These are phyloP conservation scores for Coccomyxa subellipsoidea DNA, from an alignment of 163 green algal genomes.

Conservation along the genomic window DNA sequence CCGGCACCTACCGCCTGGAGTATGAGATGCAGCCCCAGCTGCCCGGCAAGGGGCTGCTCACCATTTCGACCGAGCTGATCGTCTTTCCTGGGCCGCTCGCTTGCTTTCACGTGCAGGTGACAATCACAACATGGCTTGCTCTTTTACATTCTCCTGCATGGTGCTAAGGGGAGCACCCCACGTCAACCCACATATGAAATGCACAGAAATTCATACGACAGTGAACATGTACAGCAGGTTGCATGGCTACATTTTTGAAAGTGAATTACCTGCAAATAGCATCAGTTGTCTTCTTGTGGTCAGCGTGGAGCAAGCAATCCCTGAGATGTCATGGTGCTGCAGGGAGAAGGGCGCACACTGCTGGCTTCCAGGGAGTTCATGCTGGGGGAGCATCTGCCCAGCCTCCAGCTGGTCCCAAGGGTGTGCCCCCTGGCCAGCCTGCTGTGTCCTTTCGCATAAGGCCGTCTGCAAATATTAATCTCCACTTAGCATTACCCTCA, in stretches of 20 bases:
- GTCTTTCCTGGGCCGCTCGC: slow-evolving; percentile 36
- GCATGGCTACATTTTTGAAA: too few relatives aligned
- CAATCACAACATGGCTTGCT: not conserved
- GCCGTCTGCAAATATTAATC: too few relatives aligned
- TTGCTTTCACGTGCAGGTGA: slow-evolving; percentile 30
- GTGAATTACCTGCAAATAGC: too few relatives aligned
- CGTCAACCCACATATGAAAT: too few relatives aligned
- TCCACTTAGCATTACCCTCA: too few relatives aligned
- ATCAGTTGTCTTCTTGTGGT: too few relatives aligned
- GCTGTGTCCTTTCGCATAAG: not conserved
- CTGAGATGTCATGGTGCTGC: not conserved
- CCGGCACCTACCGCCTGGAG: slow-evolving; percentile 60
- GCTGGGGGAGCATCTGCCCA: slow-evolving; percentile 57
- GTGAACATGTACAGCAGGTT: too few relatives aligned
- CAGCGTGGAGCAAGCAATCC: too few relatives aligned
- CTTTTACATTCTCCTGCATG: too few relatives aligned
- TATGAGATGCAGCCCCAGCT: slow-evolving; percentile 42
- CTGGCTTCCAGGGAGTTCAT: slow-evolving; percentile 39
- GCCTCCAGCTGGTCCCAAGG: slow-evolving; percentile 45
- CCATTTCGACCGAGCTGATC: slow-evolving; percentile 14
- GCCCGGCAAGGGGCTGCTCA: slow-evolving; percentile 18
- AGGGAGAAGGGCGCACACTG: slow-evolving; percentile 55
- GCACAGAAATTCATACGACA: too few relatives aligned
- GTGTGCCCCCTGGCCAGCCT: not conserved
- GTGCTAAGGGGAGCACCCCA: too few relatives aligned